Percentiles rank a stretch among this genome's conserved stretches.
These are phyloP conservation scores for Prunus mira DNA, from an alignment of 306 rosid genomes.

Conservation along the genomic window DNA sequence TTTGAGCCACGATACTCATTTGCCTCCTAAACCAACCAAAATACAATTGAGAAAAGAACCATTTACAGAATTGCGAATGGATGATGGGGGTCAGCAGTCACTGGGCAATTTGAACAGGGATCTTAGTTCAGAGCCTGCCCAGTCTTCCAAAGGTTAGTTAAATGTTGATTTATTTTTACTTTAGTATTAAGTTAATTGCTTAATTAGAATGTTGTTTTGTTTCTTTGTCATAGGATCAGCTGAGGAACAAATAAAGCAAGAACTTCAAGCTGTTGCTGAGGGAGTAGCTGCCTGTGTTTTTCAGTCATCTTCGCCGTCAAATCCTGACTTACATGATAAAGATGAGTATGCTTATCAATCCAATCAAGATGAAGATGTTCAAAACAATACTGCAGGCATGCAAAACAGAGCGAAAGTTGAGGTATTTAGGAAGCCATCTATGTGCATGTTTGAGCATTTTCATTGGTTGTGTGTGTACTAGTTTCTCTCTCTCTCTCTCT, in stretches of 20 bases:
- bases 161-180: constrained; percentile 9
- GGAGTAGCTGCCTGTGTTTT: constrained; percentile 88
- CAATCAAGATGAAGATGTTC: constrained; percentile 32
- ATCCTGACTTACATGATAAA: constrained; percentile 39
- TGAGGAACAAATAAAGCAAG: constrained; percentile 74
- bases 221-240: constrained; percentile 42
- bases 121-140: constrained; percentile 42
- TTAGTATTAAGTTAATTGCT: constrained; percentile 14
- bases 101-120: constrained; percentile 39
- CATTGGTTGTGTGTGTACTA: background rate
- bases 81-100: constrained; percentile 41
- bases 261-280: constrained; percentile 92
- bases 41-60: constrained; percentile 43
- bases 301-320: constrained; percentile 45
- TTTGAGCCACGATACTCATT: constrained; percentile 50
- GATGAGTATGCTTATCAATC: constrained; percentile 33
- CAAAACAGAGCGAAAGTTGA: constrained; percentile 34
- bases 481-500: background rate
- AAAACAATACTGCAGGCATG: constrained; percentile 23
- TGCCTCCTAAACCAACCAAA: constrained; percentile 50
- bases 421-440: constrained; percentile 22
- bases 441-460: background rate
- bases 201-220: constrained; percentile 6
- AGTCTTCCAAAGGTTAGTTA: constrained; percentile 48
- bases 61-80: constrained; percentile 38